These are phyloP conservation scores for Solanum verrucosum DNA, from an alignment of 257 asterid genomes.

Conservation along the genomic window DNA sequence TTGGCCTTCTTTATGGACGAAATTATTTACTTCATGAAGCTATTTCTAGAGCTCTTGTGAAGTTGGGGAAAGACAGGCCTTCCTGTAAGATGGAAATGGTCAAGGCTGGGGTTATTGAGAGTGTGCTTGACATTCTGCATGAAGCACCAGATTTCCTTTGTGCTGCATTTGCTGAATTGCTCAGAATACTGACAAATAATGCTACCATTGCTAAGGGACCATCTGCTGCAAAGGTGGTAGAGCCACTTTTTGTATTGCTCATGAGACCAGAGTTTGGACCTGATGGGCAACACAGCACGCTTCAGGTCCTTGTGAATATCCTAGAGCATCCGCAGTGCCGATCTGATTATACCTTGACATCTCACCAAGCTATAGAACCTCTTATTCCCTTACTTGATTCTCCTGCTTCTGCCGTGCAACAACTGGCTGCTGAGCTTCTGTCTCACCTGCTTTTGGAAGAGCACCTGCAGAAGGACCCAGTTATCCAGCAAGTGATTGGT, in stretches of 20 bases:
- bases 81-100: slow-evolving; percentile 96
- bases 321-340: slow-evolving; percentile 94
- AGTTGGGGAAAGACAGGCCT: slow-evolving; percentile 94
- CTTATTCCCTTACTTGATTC: slow-evolving; percentile 88
- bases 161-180: slow-evolving; percentile 87
- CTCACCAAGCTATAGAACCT: slow-evolving; percentile 84
- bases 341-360: slow-evolving; percentile 61
- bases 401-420: slow-evolving; percentile 91
- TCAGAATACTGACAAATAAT: slow-evolving; percentile 89
- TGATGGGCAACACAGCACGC: slow-evolving; percentile 84
- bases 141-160: slow-evolving; percentile 94
- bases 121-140: slow-evolving; percentile 72
- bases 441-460: slow-evolving; percentile 87
- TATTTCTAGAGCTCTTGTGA: slow-evolving; percentile 87
- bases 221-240: slow-evolving; percentile 93
- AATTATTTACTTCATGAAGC: slow-evolving; percentile 82
- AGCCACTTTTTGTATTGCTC: slow-evolving; percentile 75
- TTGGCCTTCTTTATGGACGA: slow-evolving; percentile 78
- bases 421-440: slow-evolving; percentile 92
- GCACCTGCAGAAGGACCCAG: slow-evolving; percentile 84
- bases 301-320: slow-evolving; percentile 93
- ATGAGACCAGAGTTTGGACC: slow-evolving; percentile 74
- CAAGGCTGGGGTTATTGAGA: slow-evolving; percentile 82
- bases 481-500: slow-evolving; percentile 79
- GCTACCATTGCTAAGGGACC: slow-evolving; percentile 95